phyloP scores from a whole-genome alignment of 306 rosid genomes.

The Lithocarpus polystachyus region DNA sequence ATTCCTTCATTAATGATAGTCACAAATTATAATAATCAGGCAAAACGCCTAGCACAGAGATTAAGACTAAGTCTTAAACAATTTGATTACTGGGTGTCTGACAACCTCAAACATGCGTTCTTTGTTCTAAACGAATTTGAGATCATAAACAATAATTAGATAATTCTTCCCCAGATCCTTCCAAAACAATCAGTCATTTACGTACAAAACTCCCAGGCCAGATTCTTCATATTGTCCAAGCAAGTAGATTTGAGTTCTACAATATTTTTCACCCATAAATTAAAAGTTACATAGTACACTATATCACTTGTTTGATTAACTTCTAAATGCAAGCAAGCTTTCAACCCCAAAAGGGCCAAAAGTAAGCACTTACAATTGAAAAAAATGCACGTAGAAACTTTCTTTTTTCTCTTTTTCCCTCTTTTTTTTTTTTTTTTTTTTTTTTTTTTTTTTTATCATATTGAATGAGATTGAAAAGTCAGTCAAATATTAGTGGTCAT shows the following conservation, averaged over 20 bases:
- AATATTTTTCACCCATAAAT: not conserved
- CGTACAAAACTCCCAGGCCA: not conserved
- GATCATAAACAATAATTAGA: too few relatives aligned
- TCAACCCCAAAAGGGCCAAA: not conserved
- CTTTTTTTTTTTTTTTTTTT: not conserved
- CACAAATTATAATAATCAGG: too few relatives aligned
- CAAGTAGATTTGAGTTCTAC: not conserved
- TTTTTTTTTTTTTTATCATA: not conserved
- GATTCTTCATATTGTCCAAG: not conserved
- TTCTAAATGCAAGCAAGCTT: not conserved
- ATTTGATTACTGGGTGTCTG: too few relatives aligned
- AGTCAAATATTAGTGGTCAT: not conserved
- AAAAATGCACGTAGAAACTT: not conserved
- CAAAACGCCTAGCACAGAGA: too few relatives aligned
- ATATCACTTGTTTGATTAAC: not conserved
- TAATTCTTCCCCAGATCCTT: too few relatives aligned
- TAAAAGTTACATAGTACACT: too few relatives aligned
- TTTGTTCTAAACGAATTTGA: too few relatives aligned
- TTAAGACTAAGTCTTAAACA: too few relatives aligned
- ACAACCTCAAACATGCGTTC: too few relatives aligned
- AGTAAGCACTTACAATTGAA: too few relatives aligned
- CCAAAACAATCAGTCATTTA: too few relatives aligned
- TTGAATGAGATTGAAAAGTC: not conserved
- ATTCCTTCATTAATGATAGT: too few relatives aligned
- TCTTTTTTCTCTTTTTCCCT: not conserved